phyloP scores from a whole-genome alignment of 1,284 basidiomycete genomes.

The Inonotus obliquus region DNA sequence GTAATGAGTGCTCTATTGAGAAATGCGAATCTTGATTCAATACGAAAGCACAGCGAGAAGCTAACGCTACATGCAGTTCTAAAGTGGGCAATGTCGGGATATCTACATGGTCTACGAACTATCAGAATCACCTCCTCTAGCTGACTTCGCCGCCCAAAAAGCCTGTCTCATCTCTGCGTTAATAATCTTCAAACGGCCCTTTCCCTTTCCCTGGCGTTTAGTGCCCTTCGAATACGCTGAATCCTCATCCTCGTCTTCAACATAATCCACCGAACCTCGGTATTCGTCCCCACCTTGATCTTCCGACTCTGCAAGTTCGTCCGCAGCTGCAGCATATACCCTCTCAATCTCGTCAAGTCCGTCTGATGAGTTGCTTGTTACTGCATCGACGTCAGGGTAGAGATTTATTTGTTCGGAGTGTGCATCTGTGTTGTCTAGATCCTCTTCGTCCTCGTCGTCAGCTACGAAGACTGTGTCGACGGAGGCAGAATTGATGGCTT shows the following conservation, averaged over 20 bases:
- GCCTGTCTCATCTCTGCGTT: conserved; percentile 6
- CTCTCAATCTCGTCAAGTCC: conserved; percentile 14
- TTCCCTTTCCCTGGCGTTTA: too few relatives aligned
- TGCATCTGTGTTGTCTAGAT: background rate
- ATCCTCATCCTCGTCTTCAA: conserved; percentile 4
- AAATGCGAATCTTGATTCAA: background rate
- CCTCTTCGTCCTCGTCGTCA: conserved; percentile 31
- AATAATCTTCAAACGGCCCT: background rate
- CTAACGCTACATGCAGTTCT: background rate
- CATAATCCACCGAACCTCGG: background rate
- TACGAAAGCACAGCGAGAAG: background rate
- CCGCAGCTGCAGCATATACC: conserved; percentile 7
- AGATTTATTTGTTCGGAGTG: background rate
- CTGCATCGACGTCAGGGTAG: background rate
- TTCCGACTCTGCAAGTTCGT: background rate
- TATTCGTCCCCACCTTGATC: too few relatives aligned
- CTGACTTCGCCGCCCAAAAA: conserved; percentile 13
- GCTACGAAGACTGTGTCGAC: conserved; percentile 39
- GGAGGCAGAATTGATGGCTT: conserved; percentile 30
- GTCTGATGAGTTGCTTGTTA: background rate
- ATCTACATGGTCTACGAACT: conserved; percentile 2
- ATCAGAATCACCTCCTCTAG: conserved; percentile 1
- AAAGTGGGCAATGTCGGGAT: background rate
- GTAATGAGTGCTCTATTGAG: background rate
- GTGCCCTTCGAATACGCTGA: conserved; percentile 1